phyloP scores from a whole-genome alignment of 371 early-diverging fungal genomes.

The Saksenaea oblongispora region DNA sequence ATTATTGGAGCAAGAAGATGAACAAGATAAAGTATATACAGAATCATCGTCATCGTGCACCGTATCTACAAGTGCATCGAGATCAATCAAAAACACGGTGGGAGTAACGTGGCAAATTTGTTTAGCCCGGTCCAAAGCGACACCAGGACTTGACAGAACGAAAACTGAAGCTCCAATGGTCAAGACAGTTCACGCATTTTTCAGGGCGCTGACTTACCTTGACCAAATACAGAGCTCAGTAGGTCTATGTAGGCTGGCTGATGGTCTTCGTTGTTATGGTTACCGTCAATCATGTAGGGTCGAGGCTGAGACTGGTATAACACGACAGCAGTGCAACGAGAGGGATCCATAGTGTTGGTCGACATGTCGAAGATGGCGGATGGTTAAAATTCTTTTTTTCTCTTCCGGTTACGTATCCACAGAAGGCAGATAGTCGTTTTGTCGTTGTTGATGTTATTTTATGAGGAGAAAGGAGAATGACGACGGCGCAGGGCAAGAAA shows the following conservation, averaged over 20 bases:
- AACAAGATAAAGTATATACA: slow-evolving; percentile 14
- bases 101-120: slow-evolving; percentile 13
- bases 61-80: slow-evolving; percentile 18
- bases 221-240: slow-evolving; percentile 24
- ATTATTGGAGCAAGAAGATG: slow-evolving; percentile 6
- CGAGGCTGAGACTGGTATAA: slow-evolving; percentile 17
- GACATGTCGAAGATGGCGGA: slow-evolving; percentile 4
- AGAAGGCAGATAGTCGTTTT: slow-evolving; percentile 6
- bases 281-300: slow-evolving; percentile 17
- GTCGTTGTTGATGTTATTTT: slow-evolving; percentile 7
- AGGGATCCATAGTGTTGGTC: slow-evolving; percentile 20
- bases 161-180: slow-evolving; percentile 14
- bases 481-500: neutral
- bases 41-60: slow-evolving; percentile 4
- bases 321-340: slow-evolving; percentile 23
- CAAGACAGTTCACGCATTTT: neutral
- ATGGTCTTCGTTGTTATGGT: slow-evolving; percentile 8
- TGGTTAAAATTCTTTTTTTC: neutral
- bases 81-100: slow-evolving; percentile 25
- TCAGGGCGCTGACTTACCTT: slow-evolving; percentile 21
- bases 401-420: neutral
- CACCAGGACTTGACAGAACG: slow-evolving; percentile 23
- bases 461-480: neutral
- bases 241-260: slow-evolving; percentile 12
- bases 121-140: slow-evolving; percentile 27